Percentiles rank a stretch among this genome's conserved stretches.
phyloP scores from a whole-genome alignment of 257 asterid genomes.

The Solanum pennellii region DNA sequence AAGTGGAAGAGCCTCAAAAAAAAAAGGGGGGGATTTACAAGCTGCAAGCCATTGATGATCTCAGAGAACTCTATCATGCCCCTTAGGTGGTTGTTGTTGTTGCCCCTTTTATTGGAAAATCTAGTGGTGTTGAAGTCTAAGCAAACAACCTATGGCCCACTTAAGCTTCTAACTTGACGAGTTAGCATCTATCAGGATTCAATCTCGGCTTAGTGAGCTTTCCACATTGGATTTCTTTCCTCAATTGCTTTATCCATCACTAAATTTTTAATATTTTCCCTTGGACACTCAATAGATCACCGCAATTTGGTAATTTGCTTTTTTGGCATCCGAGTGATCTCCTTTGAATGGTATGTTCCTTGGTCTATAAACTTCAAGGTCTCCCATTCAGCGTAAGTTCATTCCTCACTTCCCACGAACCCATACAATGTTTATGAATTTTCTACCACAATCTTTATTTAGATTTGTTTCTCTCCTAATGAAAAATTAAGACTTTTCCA shows the following conservation, averaged over 20 bases:
- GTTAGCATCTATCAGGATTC: background rate
- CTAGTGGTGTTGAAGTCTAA: background rate
- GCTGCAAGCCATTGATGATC: background rate
- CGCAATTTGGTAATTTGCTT: background rate
- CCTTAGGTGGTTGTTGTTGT: background rate
- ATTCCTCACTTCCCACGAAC: background rate
- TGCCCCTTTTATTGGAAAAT: background rate
- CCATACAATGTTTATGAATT: background rate
- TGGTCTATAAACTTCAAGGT: background rate
- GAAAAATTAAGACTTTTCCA: background rate
- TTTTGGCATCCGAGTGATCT: background rate
- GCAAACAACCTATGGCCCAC: background rate
- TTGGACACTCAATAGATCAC: background rate
- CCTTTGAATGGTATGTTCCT: background rate
- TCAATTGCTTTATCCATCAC: background rate
- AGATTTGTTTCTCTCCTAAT: background rate
- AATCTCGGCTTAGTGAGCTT: background rate
- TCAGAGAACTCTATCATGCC: background rate
- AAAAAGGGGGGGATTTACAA: background rate
- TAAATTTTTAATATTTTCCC: background rate
- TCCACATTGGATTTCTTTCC: background rate
- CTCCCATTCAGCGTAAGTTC: background rate
- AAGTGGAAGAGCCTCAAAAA: background rate
- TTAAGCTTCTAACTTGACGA: background rate
- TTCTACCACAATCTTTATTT: background rate